Base-by-base conservation (phyloP, 2,329 filamentous ascomycete genomes). In the Fusarium austroafricanum region DNA sequence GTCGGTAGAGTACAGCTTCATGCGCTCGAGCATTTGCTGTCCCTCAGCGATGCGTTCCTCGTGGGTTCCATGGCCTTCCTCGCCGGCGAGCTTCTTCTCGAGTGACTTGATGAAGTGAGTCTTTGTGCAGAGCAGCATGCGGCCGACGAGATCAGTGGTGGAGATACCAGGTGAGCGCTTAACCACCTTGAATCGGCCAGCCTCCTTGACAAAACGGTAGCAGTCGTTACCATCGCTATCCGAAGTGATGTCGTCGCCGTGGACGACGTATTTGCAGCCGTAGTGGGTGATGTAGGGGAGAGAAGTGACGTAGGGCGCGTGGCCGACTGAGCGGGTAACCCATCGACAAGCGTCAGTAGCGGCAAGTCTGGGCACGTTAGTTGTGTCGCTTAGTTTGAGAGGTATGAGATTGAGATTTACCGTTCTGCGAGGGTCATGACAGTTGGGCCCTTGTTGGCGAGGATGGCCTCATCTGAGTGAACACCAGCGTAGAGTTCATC, bases 241-340 rank as follows among this genome's bases (percentile, higher is more conserved):
- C 0, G 94, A 97, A 4, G 96, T 98, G 76, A 98, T 97, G 80
- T 98, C 95, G 79, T 98, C 96, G 63, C 95, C 95, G 79, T 98
- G 95, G 3, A 97, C 95, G 40, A 98, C 96, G 78, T 95, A 98
- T 76, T 91, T 89, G 84, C 96, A 98, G 67, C 96, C 94, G 78
- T 96, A 97, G 80, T 97, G 94, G 57, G 91, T 91, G 75, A 99
- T 97, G 93, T 94, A 99, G 47, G 92, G 90, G 46, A 98, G 87
- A 63, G 91, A 91, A 21, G 96, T 99, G 56, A 99, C 96, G 81
- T 99, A 99, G 29, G 96, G 96, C 15, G 96, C 95, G 77, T 92
- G 83, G 14, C 93, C 88, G 59, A 99, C 86, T 37, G 93, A 93
- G 66, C 88, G 86, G 46, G 95, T 97, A 17, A 94, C 91, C 94